Percentiles rank a stretch among this genome's conserved stretches.
Evolutionary conservation across 2,329 filamentous ascomycete genomes (phyloP).

Genomic region (Phaeoacremonium minimum): DNA sequence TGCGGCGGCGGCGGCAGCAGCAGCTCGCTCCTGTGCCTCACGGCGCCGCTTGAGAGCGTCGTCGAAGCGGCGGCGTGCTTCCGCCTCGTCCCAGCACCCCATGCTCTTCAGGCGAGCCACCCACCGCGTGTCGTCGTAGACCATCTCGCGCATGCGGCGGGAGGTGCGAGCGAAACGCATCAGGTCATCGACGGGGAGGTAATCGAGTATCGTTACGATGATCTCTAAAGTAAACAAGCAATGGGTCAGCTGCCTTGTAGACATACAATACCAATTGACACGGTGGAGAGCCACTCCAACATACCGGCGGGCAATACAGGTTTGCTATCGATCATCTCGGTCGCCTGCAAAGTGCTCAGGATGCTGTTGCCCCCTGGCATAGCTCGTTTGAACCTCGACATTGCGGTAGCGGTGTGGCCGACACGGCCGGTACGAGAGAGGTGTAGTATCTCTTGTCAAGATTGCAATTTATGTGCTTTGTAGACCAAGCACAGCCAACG

Average conservation of each 20-base stretch:
- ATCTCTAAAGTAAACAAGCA: conserved; percentile 58
- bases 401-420: conserved; percentile 20
- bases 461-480: too few relatives aligned
- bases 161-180: conserved; percentile 82
- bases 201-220: conserved; percentile 81
- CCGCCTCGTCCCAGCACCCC: conserved; percentile 86
- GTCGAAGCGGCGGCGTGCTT: conserved; percentile 78
- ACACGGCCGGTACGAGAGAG: too few relatives aligned
- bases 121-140: conserved; percentile 97
- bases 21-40: conserved; percentile 42
- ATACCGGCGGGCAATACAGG: conserved; percentile 78
- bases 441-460: too few relatives aligned
- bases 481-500: too few relatives aligned
- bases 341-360: conserved; percentile 72
- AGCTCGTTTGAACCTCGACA: conserved; percentile 39
- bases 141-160: conserved; percentile 90
- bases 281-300: conserved; percentile 11
- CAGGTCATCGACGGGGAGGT: conserved; percentile 80
- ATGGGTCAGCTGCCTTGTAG: too few relatives aligned
- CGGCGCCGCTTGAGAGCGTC: conserved; percentile 59
- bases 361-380: conserved; percentile 46
- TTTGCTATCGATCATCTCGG: conserved; percentile 75
- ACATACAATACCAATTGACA: neutral
- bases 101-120: conserved; percentile 80
- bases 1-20: conserved; percentile 15